phyloP scores from a whole-genome alignment of 257 asterid species.

The Perilla frutescens region DNA sequence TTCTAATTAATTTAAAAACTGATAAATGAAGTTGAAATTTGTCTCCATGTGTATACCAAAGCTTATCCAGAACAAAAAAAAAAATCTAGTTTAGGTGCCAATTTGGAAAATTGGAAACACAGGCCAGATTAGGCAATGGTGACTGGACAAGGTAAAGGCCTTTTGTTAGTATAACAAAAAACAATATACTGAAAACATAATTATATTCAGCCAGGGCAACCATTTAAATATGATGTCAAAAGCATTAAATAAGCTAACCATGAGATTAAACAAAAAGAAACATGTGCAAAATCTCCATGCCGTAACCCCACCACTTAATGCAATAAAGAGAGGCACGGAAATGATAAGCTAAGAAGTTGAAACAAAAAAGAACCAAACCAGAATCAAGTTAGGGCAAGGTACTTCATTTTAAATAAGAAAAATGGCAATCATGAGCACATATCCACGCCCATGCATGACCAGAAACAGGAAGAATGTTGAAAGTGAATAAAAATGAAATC shows the following conservation, averaged over 20 bases:
- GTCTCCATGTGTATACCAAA: background rate
- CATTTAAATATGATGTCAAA: too few relatives aligned
- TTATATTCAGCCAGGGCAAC: too few relatives aligned
- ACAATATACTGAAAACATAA: too few relatives aligned
- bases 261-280: background rate
- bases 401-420: too few relatives aligned
- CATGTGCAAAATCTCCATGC: background rate
- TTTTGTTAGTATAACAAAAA: background rate
- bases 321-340: background rate
- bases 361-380: background rate
- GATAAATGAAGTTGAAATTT: background rate
- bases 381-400: too few relatives aligned
- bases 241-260: background rate
- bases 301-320: background rate
- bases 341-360: background rate
- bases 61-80: slow-evolving; percentile 15
- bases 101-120: slow-evolving; percentile 23
- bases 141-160: too few relatives aligned
- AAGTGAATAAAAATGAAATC: too few relatives aligned
- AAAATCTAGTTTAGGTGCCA: too few relatives aligned
- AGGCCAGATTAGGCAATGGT: too few relatives aligned
- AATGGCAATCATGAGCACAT: too few relatives aligned
- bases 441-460: too few relatives aligned
- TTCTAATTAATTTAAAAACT: background rate
- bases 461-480: too few relatives aligned